These are phyloP conservation scores for Fusarium odoratissimum DNA, from an alignment of 2,329 filamentous ascomycete species.

Conservation along the genomic window DNA sequence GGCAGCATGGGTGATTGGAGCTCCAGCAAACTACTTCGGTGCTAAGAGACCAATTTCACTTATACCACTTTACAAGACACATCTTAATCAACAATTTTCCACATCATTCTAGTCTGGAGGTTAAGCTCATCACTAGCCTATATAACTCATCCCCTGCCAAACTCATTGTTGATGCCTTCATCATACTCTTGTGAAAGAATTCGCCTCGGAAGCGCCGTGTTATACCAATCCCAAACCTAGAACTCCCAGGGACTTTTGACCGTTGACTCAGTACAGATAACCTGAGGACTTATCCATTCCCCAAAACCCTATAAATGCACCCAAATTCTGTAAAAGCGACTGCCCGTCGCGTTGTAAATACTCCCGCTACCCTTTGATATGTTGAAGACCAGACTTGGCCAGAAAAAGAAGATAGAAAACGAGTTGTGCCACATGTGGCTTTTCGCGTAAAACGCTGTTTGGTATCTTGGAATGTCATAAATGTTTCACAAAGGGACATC, in stretches of 20 bases:
- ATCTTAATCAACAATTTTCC: not conserved
- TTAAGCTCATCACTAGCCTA: constrained; percentile 5
- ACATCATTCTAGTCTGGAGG: constrained; percentile 2
- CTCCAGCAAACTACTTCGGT: not conserved
- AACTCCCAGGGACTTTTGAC: constrained; percentile 27
- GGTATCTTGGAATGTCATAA: constrained; percentile 14
- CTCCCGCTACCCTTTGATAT: constrained; percentile 28
- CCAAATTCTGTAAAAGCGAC: not conserved
- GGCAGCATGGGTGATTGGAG: rapidly evolving
- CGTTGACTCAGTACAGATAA: constrained; percentile 7
- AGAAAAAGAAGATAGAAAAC: constrained; percentile 3
- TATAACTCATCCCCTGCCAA: not conserved
- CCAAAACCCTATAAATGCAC: constrained; percentile 19
- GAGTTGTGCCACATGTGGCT: not conserved
- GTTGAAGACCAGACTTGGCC: not conserved
- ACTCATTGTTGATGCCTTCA: not conserved
- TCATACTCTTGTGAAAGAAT: constrained; percentile 18
- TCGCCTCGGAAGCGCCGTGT: constrained; percentile 4
- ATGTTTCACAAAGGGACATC: not conserved
- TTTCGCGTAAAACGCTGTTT: not conserved
- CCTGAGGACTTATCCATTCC: constrained; percentile 4
- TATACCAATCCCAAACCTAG: constrained; percentile 12
- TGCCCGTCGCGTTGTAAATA: constrained; percentile 1
- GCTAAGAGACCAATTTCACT: not conserved
- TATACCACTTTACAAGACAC: not conserved